Evolutionary conservation across 805 yeast genomes (phyloP).

Genomic region (Kodamaea laetipori): DNA sequence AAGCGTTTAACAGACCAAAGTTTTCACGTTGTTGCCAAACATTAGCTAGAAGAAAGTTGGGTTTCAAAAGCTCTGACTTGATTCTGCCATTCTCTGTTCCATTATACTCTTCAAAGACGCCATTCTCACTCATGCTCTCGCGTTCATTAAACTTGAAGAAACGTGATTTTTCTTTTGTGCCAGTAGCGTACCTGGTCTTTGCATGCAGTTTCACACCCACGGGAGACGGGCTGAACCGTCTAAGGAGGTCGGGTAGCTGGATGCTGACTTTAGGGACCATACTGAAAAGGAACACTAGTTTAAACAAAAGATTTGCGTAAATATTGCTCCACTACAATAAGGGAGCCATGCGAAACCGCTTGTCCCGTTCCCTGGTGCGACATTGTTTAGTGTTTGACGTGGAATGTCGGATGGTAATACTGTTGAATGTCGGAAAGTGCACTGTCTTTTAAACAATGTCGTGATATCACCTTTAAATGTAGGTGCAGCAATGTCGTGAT

Average conservation of each 20-base stretch:
- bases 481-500: too few relatives aligned
- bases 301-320: too few relatives aligned
- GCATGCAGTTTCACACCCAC: slow-evolving; percentile 9
- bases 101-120: not conserved
- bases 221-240: slow-evolving; percentile 5
- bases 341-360: too few relatives aligned
- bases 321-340: too few relatives aligned
- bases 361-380: too few relatives aligned
- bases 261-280: slow-evolving; percentile 8
- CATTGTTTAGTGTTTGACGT: too few relatives aligned
- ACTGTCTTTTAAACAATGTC: too few relatives aligned
- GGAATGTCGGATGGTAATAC: too few relatives aligned
- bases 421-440: too few relatives aligned
- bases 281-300: not conserved
- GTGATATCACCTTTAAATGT: too few relatives aligned
- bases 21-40: slow-evolving; percentile 14
- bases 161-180: slow-evolving; percentile 12
- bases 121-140: slow-evolving; percentile 2
- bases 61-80: slow-evolving; percentile 10
- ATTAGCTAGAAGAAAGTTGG: slow-evolving; percentile 15
- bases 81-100: not conserved
- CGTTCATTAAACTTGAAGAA: not conserved
- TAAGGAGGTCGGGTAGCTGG: slow-evolving; percentile 9
- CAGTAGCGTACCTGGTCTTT: slow-evolving; percentile 6
- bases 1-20: slow-evolving; percentile 15